Evolutionary conservation across 2,329 filamentous ascomycete genomes (phyloP).

Genomic region (Thermothelomyces thermophilus): DNA sequence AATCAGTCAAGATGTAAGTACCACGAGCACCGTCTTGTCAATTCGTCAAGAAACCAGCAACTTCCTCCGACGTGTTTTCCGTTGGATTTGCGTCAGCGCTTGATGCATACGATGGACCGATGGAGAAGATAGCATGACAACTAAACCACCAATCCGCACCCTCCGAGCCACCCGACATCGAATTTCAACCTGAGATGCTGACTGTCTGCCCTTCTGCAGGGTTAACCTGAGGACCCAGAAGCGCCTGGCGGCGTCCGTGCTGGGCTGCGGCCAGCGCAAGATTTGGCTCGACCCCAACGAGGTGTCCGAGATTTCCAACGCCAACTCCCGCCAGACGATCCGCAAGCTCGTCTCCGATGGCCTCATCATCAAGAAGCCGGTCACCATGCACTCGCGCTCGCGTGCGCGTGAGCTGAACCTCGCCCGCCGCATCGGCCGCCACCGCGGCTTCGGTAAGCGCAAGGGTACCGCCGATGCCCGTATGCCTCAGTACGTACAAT

Average conservation of each 20-base stretch:
- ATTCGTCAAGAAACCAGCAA: conserved; percentile 6
- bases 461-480: conserved; percentile 99
- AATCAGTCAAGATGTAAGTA: conserved; percentile 37
- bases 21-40: conserved; percentile 12
- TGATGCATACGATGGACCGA: conserved; percentile 7
- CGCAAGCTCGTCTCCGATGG: conserved; percentile 99
- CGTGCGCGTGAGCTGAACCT: conserved; percentile 93
- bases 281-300: conserved; percentile 99
- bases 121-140: conserved; percentile 4
- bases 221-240: conserved; percentile 99
- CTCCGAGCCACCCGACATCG: conserved; percentile 8
- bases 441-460: conserved; percentile 99
- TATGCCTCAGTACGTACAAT: conserved; percentile 83
- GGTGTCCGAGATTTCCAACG: conserved; percentile 98
- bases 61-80: conserved; percentile 10
- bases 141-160: background rate
- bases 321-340: conserved; percentile 99
- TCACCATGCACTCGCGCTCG: conserved; percentile 98
- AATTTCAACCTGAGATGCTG: conserved; percentile 18
- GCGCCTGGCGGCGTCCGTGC: conserved; percentile 97
- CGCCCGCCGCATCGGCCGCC: conserved; percentile 89
- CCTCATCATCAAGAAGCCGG: conserved; percentile 99
- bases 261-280: conserved; percentile 99
- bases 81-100: conserved; percentile 9
- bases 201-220: conserved; percentile 48